Base-by-base conservation (phyloP, 2,329 filamentous ascomycete genomes). In the Shiraia sp. region DNA sequence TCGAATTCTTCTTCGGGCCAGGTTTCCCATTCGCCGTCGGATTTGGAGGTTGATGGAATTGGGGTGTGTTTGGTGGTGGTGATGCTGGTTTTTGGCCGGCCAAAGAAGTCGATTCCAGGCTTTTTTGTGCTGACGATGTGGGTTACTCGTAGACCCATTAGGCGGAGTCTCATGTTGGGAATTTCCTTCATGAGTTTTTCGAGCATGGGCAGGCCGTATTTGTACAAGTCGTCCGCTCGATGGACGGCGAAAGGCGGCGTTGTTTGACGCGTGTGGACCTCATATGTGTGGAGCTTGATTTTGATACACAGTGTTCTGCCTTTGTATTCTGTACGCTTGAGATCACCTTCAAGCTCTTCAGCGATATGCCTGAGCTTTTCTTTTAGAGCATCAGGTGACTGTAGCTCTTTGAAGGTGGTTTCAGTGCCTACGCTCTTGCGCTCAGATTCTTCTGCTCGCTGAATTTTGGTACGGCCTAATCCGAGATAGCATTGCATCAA, bases 401-500 rank as follows among this genome's bases (percentile, higher is more conserved):
- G 81, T 59, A 95, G 82, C 34, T 96, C 91, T 27, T 80, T 76
- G 58, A 99, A 99, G 0, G 92, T 97, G 48, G 86, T 87, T 69
- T 99, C 93, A 0, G 91, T 96, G 13, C 93, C 92, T 1, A 97
- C 87, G 51, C 89, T 95, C 67, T 97, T 97, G 12, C 93, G 82
- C 64, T 95, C 90, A 53, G 90, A 90, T 42, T 92, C 90, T 57
- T 95, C 90, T 0, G 88, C 87, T 0, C 91, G 92, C 45, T 92
- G 87, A 3, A 97, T 81, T 29, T 80, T 82, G 0, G 92, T 97
- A 23, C 91, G 79, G 1, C 93, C 93, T 0, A 97, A 77, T 1
- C 93, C 93, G 0, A 97, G 79, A 55, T 95, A 87, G 58, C 87
- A 90, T 46, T 85, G 81, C 47, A 96, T 80, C 8, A 99, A 74